A percentile compares a stretch with the other conserved stretches of the same genome.
Conservation (phyloP, 2,329 filamentous ascomycete genomes). For the Endothia cerciana region DNA sequence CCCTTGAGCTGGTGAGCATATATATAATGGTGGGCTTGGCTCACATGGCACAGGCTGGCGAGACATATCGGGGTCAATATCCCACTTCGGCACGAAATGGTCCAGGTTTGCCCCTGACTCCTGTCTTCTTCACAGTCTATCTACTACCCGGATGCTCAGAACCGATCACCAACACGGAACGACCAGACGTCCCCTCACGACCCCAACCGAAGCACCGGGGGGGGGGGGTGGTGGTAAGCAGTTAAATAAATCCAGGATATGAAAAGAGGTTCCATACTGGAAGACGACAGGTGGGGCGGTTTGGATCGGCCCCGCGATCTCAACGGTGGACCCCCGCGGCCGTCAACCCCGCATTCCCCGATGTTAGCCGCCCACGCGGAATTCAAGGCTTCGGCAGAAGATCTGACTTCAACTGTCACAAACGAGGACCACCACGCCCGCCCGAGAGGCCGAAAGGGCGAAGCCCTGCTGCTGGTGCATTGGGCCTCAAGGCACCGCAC, state of each 20-base stretch:
- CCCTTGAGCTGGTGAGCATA: not conserved
- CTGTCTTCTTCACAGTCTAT: too few relatives aligned
- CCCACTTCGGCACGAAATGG: too few relatives aligned
- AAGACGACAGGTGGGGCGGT: slow-evolving; percentile 25
- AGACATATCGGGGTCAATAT: too few relatives aligned
- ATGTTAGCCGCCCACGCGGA: slow-evolving; percentile 29
- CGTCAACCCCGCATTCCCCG: slow-evolving; percentile 27
- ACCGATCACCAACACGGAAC: too few relatives aligned
- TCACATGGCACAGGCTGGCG: not conserved
- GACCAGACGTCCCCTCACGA: too few relatives aligned
- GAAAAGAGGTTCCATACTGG: too few relatives aligned
- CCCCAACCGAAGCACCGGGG: too few relatives aligned
- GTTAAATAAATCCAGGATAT: too few relatives aligned
- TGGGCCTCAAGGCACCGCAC: not conserved
- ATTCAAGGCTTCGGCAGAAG: slow-evolving; percentile 5
- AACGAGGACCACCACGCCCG: not conserved
- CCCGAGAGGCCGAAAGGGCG: not conserved
- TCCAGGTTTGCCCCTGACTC: too few relatives aligned
- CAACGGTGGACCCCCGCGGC: slow-evolving; percentile 4
- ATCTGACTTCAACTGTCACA: slow-evolving; percentile 13
- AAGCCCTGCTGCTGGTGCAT: not conserved
- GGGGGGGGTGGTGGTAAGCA: too few relatives aligned
- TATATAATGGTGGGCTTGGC: not conserved
- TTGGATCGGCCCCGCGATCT: slow-evolving; percentile 21
- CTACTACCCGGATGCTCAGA: too few relatives aligned